Evolutionary conservation across 2,329 filamentous ascomycete species (phyloP).

Genomic region (Fusarium humuli): DNA sequence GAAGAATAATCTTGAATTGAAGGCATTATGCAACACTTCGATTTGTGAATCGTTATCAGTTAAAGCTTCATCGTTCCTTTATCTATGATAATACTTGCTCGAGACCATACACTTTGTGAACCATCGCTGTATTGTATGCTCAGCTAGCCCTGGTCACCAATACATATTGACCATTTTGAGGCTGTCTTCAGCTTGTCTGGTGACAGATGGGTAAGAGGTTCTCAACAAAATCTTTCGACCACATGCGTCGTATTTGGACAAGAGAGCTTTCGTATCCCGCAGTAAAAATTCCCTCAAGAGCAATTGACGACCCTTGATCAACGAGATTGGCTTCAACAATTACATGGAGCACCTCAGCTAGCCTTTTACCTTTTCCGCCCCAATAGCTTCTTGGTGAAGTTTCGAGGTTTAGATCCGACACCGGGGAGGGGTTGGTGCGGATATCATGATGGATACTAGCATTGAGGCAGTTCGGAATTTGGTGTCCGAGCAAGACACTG

Average conservation of each 20-base stretch:
- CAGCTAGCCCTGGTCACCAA: background rate
- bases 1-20: background rate
- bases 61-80: background rate
- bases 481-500: slow-evolving; percentile 35
- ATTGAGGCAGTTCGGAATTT: slow-evolving; percentile 35
- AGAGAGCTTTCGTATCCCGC: slow-evolving; percentile 6
- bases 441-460: slow-evolving; percentile 21
- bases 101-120: background rate
- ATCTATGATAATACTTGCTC: background rate
- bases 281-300: slow-evolving; percentile 42
- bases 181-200: slow-evolving; percentile 15
- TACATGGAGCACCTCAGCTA: slow-evolving; percentile 9
- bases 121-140: background rate
- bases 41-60: background rate
- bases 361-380: slow-evolving; percentile 37
- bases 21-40: background rate
- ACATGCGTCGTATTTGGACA: background rate
- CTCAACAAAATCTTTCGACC: slow-evolving; percentile 7
- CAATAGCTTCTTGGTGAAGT: slow-evolving; percentile 39
- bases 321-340: slow-evolving; percentile 19
- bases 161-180: background rate
- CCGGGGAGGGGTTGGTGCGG: slow-evolving; percentile 44
- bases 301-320: slow-evolving; percentile 16
- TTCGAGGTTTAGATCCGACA: slow-evolving; percentile 41
- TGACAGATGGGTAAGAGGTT: slow-evolving; percentile 20